Evolutionary conservation across 768 basidiomycete species (phyloP), one percentile per base, ranked within the genome.

Genomic region (Lactifluus subvellereus): DNA sequence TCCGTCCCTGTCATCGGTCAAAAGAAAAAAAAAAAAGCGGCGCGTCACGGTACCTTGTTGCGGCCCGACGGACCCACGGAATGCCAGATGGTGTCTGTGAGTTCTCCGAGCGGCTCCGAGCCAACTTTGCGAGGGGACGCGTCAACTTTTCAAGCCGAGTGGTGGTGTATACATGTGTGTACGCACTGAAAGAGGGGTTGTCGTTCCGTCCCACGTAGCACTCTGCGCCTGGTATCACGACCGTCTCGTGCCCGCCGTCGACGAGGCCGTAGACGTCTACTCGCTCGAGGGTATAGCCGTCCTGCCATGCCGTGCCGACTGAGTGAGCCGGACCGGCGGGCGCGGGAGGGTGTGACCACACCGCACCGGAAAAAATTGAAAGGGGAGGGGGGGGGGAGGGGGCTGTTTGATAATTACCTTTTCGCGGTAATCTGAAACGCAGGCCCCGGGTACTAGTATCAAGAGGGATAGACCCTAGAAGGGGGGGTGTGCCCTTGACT

Each of bases 121-220:
- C 91, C 94, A 52, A 93, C 94, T 95, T 63, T 3, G 13, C 4
- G 30, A 18, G 48, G 14, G 18, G 16, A 57, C 4, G 7, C 8
- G 3, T 27, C 27, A 27, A 27, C 27, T 22, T 0, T 27, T 27
- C 2, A 27, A 27, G 27, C 27, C 27, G 27, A 27, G 1, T 2
- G 27, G 27, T 27, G 27, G 27, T 27, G 27, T 2, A 27, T 27
- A 27, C 27, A 27, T 3, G 27, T 27, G 53, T 22, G 11, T 22
- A 70, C 84, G 56, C 66, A 95, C 94, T 79, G 72, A 98, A 97
- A 0, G 91, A 93, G 0, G 92, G 91, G 66, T 96, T 97, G 65
- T 91, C 86, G 13, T 84, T 84, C 48, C 84, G 81, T 3, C 94
- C 95, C 7, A 97, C 91, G 71, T 96, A 98, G 61, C 92, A 89